These are phyloP conservation scores for Hydrangea macrophylla DNA, from an alignment of 148 eudicot genomes.

Conservation along the genomic window DNA sequence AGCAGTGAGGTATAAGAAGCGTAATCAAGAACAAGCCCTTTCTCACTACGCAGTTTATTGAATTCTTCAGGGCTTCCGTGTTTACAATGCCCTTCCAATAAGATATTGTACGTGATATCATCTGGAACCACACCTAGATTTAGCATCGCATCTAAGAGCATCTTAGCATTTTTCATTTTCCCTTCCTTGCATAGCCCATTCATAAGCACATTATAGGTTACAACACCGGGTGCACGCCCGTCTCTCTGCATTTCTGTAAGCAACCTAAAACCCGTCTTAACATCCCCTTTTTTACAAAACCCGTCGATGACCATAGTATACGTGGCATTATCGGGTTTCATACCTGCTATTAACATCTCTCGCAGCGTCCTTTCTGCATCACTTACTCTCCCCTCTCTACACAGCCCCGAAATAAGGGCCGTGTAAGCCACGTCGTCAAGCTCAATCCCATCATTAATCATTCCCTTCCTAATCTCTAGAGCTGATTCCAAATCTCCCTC, in stretches of 20 bases:
- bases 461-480: conserved; percentile 37
- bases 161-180: conserved; percentile 70
- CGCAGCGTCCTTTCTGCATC: conserved; percentile 59
- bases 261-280: conserved; percentile 61
- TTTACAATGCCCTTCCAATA: conserved; percentile 67
- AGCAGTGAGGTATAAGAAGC: conserved; percentile 60
- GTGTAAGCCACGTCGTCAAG: conserved; percentile 72
- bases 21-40: conserved; percentile 69
- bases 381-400: conserved; percentile 42
- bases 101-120: conserved; percentile 70
- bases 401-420: conserved; percentile 70
- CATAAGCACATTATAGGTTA: conserved; percentile 75
- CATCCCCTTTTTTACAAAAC: conserved; percentile 66
- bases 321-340: conserved; percentile 53
- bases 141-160: conserved; percentile 68
- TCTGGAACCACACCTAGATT: conserved; percentile 67
- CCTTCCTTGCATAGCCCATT: conserved; percentile 75
- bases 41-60: conserved; percentile 44
- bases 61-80: conserved; percentile 31
- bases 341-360: conserved; percentile 55
- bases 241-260: conserved; percentile 58
- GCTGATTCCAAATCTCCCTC: conserved; percentile 66
- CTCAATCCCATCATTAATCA: conserved; percentile 42
- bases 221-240: conserved; percentile 48
- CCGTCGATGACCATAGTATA: conserved; percentile 69